phyloP scores from a whole-genome alignment of 78 protist species.

The Fonticula alba region DNA sequence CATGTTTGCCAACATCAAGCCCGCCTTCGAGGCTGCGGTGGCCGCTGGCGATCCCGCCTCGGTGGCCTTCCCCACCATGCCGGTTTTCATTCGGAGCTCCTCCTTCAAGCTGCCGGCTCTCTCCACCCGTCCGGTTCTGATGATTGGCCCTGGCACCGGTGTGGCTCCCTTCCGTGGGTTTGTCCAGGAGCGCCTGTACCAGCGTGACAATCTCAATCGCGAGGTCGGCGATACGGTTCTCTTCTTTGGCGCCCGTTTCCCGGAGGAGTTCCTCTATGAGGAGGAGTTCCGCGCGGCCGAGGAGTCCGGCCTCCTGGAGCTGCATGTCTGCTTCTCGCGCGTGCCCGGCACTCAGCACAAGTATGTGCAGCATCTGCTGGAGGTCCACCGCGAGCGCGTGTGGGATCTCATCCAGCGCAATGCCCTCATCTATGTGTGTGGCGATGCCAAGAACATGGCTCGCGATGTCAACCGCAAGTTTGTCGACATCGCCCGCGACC shows the following conservation, averaged over 20 bases:
- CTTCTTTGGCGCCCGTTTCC: constrained; percentile 50
- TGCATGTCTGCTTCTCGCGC: constrained; percentile 52
- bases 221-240: constrained; percentile 2
- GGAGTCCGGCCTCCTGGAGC: constrained; percentile 20
- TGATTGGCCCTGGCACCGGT: constrained; percentile 53
- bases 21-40: no score
- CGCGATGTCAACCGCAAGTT: constrained; percentile 32
- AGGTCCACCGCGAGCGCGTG: constrained; percentile 11
- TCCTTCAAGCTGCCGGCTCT: not conserved
- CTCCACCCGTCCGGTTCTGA: constrained; percentile 13
- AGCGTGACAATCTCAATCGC: not conserved
- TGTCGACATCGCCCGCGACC: no score
- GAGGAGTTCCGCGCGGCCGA: constrained; percentile 26
- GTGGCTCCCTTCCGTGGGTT: constrained; percentile 50
- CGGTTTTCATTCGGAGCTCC: not conserved
- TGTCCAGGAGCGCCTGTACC: constrained; percentile 16
- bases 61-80: no score
- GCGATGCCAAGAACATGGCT: constrained; percentile 58
- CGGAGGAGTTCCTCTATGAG: constrained; percentile 40
- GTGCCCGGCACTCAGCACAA: constrained; percentile 10
- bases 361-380: constrained; percentile 50
- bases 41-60: no score
- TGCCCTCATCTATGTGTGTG: constrained; percentile 28
- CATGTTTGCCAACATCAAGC: no score
- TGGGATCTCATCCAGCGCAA: constrained; percentile 17